Percentiles rank a stretch among this genome's conserved stretches.
Evolutionary conservation across 352 stramenopile genomes (phyloP).

Genomic region (Phytophthora brassicae): DNA sequence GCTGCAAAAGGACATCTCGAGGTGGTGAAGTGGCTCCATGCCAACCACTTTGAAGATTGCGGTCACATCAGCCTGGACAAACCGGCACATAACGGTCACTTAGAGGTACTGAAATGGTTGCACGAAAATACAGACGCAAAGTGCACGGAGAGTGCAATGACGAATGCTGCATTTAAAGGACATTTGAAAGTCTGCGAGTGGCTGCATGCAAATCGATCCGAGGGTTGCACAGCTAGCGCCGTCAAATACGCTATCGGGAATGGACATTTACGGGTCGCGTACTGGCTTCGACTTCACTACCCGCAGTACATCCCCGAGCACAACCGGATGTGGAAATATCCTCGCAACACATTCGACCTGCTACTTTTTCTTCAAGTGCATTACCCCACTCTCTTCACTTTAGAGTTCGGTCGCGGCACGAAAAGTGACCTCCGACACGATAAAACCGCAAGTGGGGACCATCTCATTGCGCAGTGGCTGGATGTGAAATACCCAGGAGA

Average conservation of each 20-base stretch:
- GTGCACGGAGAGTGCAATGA: not conserved
- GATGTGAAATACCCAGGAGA: constrained; percentile 1
- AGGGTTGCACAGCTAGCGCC: constrained; percentile 1
- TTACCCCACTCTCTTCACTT: constrained; percentile 10
- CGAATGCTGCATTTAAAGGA: not conserved
- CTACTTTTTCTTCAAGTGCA: constrained; percentile 10
- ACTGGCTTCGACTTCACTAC: constrained; percentile 2
- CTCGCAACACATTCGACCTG: constrained; percentile 3
- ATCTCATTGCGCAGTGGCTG: not conserved
- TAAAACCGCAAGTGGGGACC: not conserved
- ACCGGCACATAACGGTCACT: not conserved
- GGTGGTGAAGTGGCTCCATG: not conserved
- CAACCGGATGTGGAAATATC: constrained; percentile 10
- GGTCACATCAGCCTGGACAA: not conserved
- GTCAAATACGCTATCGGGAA: constrained; percentile 3
- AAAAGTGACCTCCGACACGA: constrained; percentile 2
- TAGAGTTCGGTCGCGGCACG: constrained; percentile 9
- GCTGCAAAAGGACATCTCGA: not conserved
- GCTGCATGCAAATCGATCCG: constrained; percentile 1
- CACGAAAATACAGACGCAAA: not conserved
- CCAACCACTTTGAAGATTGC: not conserved
- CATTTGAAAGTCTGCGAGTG: constrained; percentile 10
- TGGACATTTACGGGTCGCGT: not conserved
- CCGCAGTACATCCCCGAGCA: constrained; percentile 5
- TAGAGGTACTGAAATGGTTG: constrained; percentile 7